phyloP scores from a whole-genome alignment of 108 stramenopile genomes.

The Parmales sp. region DNA sequence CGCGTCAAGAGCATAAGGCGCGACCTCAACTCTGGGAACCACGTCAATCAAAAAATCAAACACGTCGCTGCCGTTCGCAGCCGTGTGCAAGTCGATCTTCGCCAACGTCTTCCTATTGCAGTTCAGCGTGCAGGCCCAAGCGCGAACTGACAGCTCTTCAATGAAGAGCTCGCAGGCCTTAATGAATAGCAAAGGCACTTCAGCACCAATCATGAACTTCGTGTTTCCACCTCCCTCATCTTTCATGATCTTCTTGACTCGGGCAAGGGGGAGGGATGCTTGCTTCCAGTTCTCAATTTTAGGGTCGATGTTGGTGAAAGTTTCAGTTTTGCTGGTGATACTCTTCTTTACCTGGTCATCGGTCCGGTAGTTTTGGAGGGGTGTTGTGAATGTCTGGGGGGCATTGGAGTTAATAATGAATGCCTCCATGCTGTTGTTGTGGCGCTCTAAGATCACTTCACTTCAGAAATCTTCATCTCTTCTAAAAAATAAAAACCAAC shows the following conservation, averaged over 20 bases:
- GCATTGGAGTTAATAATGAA: too few species aligned
- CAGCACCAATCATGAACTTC: slow-evolving; percentile 53
- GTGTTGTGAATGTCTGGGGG: too few species aligned
- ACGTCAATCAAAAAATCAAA: slow-evolving; percentile 69
- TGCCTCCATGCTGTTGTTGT: too few species aligned
- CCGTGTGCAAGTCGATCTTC: slow-evolving; percentile 48
- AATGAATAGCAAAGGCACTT: slow-evolving; percentile 51
- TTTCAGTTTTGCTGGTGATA: too few species aligned
- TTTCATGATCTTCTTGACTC: slow-evolving; percentile 95
- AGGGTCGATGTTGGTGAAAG: too few species aligned
- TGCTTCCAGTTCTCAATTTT: too few species aligned
- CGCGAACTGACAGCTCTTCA: slow-evolving; percentile 46
- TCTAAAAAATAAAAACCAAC: too few species aligned
- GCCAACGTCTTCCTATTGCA: slow-evolving; percentile 46
- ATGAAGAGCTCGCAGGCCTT: slow-evolving; percentile 60
- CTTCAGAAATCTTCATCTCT: too few species aligned
- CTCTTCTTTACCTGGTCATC: too few species aligned
- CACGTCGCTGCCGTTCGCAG: slow-evolving; percentile 50
- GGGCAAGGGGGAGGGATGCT: slow-evolving; percentile 68
- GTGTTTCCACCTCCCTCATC: slow-evolving; percentile 61
- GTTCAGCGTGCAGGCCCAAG: slow-evolving; percentile 50
- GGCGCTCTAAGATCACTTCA: too few species aligned
- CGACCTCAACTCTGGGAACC: slow-evolving; percentile 28
- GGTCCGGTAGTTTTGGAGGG: too few species aligned
- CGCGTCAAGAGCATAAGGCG: not conserved